Percentiles rank a stretch among this genome's conserved stretches.
phyloP scores from a whole-genome alignment of 1,139 yeast genomes.

The Wickerhamomyces sp. region DNA sequence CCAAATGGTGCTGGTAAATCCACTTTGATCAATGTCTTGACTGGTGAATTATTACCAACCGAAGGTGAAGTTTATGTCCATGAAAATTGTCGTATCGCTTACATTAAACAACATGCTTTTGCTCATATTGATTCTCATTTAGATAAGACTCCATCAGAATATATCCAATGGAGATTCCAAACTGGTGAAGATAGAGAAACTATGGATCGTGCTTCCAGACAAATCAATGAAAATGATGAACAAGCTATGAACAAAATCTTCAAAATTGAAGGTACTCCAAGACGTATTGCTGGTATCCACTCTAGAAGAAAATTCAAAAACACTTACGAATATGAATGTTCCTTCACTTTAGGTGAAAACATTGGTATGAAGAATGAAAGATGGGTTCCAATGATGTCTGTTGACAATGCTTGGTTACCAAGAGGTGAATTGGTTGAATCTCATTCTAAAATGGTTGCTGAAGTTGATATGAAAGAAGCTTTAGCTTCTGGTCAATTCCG shows the following conservation, averaged over 20 bases:
- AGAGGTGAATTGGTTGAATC: slow-evolving; percentile 99
- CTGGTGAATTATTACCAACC: slow-evolving; percentile 99
- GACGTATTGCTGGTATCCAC: slow-evolving; percentile 94
- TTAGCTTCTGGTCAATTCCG: slow-evolving; percentile 99
- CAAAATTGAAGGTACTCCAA: slow-evolving; percentile 97
- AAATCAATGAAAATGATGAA: slow-evolving; percentile 95
- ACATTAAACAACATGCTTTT: slow-evolving; percentile 99
- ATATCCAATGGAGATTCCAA: slow-evolving; percentile 99
- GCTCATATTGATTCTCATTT: slow-evolving; percentile 98
- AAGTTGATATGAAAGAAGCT: slow-evolving; percentile 99
- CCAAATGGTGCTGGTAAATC: slow-evolving; percentile 99
- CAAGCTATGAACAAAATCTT: slow-evolving; percentile 98
- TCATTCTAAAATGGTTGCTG: slow-evolving; percentile 98
- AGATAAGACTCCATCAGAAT: slow-evolving; percentile 99
- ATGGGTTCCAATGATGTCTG: slow-evolving; percentile 99
- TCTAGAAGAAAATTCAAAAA: slow-evolving; percentile 99
- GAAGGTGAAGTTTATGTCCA: slow-evolving; percentile 98
- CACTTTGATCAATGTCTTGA: slow-evolving; percentile 94
- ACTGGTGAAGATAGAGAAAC: slow-evolving; percentile 99
- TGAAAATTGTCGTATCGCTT: slow-evolving; percentile 99
- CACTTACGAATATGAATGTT: slow-evolving; percentile 99
- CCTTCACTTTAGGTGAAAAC: slow-evolving; percentile 96
- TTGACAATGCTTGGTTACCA: slow-evolving; percentile 99
- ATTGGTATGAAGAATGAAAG: slow-evolving; percentile 98
- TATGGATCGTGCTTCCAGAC: slow-evolving; percentile 99